Conservation (phyloP, 495 filamentous ascomycete species). For the Diplogelasinospora grovesii region DNA sequence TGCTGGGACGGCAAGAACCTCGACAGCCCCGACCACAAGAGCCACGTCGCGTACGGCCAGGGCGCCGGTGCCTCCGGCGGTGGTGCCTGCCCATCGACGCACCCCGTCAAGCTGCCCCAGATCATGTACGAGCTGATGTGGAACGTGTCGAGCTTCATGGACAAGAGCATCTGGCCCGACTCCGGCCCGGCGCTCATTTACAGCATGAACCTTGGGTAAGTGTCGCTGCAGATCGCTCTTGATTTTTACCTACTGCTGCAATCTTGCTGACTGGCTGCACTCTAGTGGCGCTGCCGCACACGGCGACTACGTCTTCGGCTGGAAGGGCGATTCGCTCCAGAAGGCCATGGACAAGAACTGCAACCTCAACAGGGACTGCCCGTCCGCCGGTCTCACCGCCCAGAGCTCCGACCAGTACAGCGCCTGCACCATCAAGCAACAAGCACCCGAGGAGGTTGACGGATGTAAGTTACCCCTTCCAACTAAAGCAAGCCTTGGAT, state of each 20-base stretch:
- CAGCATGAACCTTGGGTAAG: slow-evolving; percentile 46
- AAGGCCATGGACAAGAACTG: slow-evolving; percentile 55
- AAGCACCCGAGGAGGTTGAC: slow-evolving; percentile 43
- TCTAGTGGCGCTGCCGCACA: slow-evolving; percentile 47
- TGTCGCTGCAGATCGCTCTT: slow-evolving; percentile 3
- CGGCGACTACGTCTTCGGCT: slow-evolving; percentile 76
- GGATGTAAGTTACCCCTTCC: slow-evolving; percentile 36
- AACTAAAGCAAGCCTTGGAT: no score
- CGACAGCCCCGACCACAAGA: slow-evolving; percentile 58
- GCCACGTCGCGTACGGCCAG: slow-evolving; percentile 54
- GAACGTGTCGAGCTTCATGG: slow-evolving; percentile 49
- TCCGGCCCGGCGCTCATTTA: slow-evolving; percentile 50
- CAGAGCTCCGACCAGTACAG: slow-evolving; percentile 40
- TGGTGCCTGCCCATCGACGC: slow-evolving; percentile 52
- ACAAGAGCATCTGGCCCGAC: slow-evolving; percentile 49
- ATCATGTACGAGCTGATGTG: slow-evolving; percentile 69
- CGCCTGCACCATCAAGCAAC: slow-evolving; percentile 42
- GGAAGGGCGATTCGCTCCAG: slow-evolving; percentile 61
- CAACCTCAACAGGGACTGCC: slow-evolving; percentile 47
- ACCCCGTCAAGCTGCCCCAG: slow-evolving; percentile 58
- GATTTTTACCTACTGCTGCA: not conserved
- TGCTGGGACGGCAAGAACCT: slow-evolving; percentile 51
- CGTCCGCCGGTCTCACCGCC: slow-evolving; percentile 37
- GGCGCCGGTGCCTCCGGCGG: slow-evolving; percentile 43
- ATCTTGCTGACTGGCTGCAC: not conserved